Base-by-base conservation (phyloP, 2,329 filamentous ascomycete species). In the Botrytis squamosa region DNA sequence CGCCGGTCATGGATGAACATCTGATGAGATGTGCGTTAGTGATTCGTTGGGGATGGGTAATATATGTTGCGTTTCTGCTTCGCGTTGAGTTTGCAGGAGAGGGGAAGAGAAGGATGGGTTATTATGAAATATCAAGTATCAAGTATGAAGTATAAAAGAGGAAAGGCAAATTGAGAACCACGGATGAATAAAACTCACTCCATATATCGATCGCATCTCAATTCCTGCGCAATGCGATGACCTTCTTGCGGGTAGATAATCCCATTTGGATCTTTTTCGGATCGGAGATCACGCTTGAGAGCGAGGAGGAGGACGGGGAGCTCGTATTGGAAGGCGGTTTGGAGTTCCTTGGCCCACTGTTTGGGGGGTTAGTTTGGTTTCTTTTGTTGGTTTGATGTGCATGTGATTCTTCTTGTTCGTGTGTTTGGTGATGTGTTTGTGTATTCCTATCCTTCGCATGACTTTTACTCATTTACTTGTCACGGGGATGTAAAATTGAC, bases 191-290 rank as follows among this genome's bases (percentile, higher is more conserved):
- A 33, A 29, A 68, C 70, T 33, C 89, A 91, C 78, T 91, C 89
- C 80, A 90, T 86, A 77, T 91, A 91, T 75, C 86, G 87, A 80
- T 91, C 89, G 65, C 85, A 88, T 70, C 89, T 83, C 84, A 91
- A 84, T 76, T 86, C 85, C 78, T 90, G 88, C 36, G 89, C 85
- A 69, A 86, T 80, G 40, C 84, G 84, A 78, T 89, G 88, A 1
- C 84, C 89, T 80, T 91, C 89, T 75, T 90, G 86, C 18, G 89
- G 89, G 75, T 88, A 87, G 70, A 90, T 88, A 76, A 87, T 85
- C 44, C 88, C 88, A 74, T 89, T 88, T 3, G 88, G 88, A 77
- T 90, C 88, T 20, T 83, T 82, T 75, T 89, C 87, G 3, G 86
- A 88, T 68, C 80, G 83, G 71, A 90, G 80, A 77, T 91, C 89